Conservation (phyloP, 2,329 filamentous ascomycete genomes). For the Trichoderma aggressivum region DNA sequence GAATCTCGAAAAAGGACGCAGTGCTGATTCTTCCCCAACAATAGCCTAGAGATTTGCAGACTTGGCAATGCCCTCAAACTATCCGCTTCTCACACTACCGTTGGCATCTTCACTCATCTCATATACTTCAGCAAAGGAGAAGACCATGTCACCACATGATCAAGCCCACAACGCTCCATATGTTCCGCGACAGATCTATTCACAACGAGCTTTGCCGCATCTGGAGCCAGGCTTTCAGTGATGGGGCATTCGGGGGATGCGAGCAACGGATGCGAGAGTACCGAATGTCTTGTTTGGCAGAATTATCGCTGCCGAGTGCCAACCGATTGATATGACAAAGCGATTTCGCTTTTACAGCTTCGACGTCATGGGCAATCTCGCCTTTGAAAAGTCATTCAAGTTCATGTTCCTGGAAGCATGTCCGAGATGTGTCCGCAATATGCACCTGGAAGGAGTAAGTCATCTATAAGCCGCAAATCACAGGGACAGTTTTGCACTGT, state of each 20-base stretch:
- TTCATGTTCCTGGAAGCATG: conserved; percentile 20
- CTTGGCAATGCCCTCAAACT: neutral
- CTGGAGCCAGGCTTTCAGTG: neutral
- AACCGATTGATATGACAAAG: conserved; percentile 27
- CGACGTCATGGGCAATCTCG: conserved; percentile 40
- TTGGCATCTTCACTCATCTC: neutral
- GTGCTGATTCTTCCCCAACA: neutral
- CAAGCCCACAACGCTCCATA: neutral
- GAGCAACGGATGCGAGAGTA: neutral
- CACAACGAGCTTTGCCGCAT: neutral
- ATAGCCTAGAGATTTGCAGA: too few relatives aligned
- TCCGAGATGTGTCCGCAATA: conserved; percentile 23
- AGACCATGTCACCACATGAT: neutral
- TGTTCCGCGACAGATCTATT: neutral
- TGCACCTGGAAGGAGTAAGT: neutral
- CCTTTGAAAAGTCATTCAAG: conserved; percentile 35
- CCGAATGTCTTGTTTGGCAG: neutral
- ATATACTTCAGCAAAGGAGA: neutral
- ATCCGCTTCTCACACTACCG: too few relatives aligned
- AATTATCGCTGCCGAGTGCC: conserved; percentile 5
- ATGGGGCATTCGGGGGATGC: neutral
- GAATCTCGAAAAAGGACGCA: too few relatives aligned
- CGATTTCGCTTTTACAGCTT: conserved; percentile 38
- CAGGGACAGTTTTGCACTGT: neutral
- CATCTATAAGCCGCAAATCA: neutral